A percentile compares a stretch with the other conserved stretches of the same genome.
These are phyloP conservation scores for Talinum fruticosum DNA, from an alignment of 148 eudicot genomes.

Conservation along the genomic window DNA sequence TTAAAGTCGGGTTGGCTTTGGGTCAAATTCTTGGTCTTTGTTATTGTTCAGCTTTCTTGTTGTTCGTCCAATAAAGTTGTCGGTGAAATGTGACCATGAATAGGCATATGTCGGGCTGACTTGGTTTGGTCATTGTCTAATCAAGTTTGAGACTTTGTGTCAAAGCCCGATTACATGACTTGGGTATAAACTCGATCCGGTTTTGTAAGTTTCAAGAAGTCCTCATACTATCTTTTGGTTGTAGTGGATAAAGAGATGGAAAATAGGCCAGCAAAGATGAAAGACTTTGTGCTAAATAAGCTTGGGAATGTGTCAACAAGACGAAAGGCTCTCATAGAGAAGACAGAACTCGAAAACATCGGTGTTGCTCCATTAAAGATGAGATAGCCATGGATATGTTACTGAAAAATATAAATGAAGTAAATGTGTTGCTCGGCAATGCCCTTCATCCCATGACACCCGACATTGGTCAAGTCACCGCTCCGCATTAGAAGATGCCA, in stretches of 20 bases:
- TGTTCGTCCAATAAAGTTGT: too few relatives aligned
- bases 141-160: too few relatives aligned
- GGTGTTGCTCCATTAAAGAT: slow-evolving; percentile 27
- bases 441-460: slow-evolving; percentile 71
- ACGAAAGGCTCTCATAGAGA: slow-evolving; percentile 21
- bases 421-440: slow-evolving; percentile 45
- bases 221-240: background rate
- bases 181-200: background rate
- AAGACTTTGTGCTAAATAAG: slow-evolving; percentile 40
- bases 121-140: too few relatives aligned
- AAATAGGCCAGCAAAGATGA: slow-evolving; percentile 33
- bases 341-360: slow-evolving; percentile 30
- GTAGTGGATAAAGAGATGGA: slow-evolving; percentile 29
- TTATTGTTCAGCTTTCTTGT: too few relatives aligned
- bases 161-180: too few relatives aligned
- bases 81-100: too few relatives aligned
- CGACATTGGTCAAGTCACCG: slow-evolving; percentile 56
- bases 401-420: slow-evolving; percentile 32
- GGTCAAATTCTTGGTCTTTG: background rate
- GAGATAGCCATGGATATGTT: slow-evolving; percentile 26
- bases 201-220: background rate
- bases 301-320: slow-evolving; percentile 20
- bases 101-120: too few relatives aligned
- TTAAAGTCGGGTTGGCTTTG: too few relatives aligned
- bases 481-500: slow-evolving; percentile 47